Percentiles rank a stretch among this genome's conserved stretches.
Conservation (phyloP, 2,329 filamentous ascomycete genomes). For the Fusarium subtropicale region DNA sequence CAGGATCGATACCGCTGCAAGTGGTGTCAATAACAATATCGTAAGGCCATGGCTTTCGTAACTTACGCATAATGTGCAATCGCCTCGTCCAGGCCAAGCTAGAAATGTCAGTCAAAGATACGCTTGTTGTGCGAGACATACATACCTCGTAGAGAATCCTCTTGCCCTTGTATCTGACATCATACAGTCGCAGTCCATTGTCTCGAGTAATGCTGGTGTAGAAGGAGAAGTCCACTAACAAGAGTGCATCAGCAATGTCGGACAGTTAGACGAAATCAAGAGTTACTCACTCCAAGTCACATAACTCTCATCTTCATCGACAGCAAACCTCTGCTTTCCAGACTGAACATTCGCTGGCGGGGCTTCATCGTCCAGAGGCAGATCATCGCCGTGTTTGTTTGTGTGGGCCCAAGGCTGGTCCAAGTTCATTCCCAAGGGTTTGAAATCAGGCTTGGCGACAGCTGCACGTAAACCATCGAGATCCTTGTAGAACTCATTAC, state of each 20-base stretch:
- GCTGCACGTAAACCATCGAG: not conserved
- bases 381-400: not conserved
- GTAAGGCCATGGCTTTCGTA: fast-evolving
- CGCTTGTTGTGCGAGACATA: fast-evolving
- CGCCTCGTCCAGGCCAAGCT: constrained; percentile 10
- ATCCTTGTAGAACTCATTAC: not conserved
- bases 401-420: constrained; percentile 13
- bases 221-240: not conserved
- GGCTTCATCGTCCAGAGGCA: not conserved
- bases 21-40: fast-evolving
- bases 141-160: constrained; percentile 5
- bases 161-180: constrained; percentile 1
- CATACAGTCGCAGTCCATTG: not conserved
- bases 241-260: not conserved
- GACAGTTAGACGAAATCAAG: too few relatives aligned
- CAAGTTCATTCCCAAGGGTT: not conserved
- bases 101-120: fast-evolving
- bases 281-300: constrained; percentile 5
- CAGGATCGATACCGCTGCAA: not conserved
- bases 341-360: constrained; percentile 1
- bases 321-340: not conserved
- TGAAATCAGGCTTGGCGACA: not conserved
- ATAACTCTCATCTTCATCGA: constrained; percentile 4
- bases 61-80: constrained; percentile 10
- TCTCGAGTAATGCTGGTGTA: not conserved